Base-by-base conservation (phyloP, 176 grass and related monocot genomes). In the Juncus inflexus region DNA sequence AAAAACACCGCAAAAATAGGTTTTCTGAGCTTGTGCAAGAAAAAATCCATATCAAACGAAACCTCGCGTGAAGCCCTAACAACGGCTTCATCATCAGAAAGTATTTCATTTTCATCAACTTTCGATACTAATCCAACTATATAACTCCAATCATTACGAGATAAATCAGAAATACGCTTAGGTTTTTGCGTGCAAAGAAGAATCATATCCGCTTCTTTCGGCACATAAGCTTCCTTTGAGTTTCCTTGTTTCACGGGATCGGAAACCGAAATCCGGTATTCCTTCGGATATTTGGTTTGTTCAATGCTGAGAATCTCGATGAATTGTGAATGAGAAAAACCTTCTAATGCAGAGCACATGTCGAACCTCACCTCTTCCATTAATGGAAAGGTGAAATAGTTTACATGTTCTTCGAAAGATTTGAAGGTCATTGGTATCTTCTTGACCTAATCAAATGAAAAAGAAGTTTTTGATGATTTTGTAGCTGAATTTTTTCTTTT, bases 331-430 rank as follows among this genome's bases (percentile, higher is more conserved):
- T 83, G 75, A 50, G 75, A 66, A 37, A 95, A 74, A 0, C 47
- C 50, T 72, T 89, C 79, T 28, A 95, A 37, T 2, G 78, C 75
- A 0, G 90, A 83, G 9, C 37, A 80, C 37, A 86, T 80, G 49
- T 95, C 90, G 7, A 81, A 61, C 1, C 68, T 78, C 0, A 56
- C 77, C 62, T 95, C 90, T 50, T 95, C 90, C 6, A 86, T 64
- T 64, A 89, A 38, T 7, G 85, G 90, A 52, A 14, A 0, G 2
- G 37, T 73, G 50, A 80, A 89, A n/a, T 79, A 89, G 8, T 61
- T 35, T 39, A 83, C 58, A 66, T 95, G 88, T 0, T 78, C 64
- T 37, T 73, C 5, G 2, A 80, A 63, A 3, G 85, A 89, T 3
- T 14, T 57, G 72, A 85, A 86, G 9, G 50, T 78, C 1, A 0